phyloP scores from a whole-genome alignment of 805 yeast genomes.

The Vanderwaltozyma verrucispora region DNA sequence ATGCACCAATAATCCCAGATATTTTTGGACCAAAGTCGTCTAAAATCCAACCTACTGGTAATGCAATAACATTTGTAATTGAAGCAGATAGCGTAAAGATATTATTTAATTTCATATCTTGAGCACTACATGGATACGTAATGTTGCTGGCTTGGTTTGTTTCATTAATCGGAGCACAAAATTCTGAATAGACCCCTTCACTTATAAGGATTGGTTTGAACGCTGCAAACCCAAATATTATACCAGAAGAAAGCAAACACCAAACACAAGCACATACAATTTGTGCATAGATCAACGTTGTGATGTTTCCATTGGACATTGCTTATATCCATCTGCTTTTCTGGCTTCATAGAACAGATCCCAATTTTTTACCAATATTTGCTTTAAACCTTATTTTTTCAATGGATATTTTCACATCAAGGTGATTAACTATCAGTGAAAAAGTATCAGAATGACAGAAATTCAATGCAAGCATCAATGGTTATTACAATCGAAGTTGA shows the following conservation, averaged over 20 bases:
- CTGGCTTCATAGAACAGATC: no score
- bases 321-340: no score
- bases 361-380: no score
- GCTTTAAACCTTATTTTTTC: no score
- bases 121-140: conserved; percentile 46
- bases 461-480: no score
- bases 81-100: conserved; percentile 84
- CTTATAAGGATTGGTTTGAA: conserved; percentile 68
- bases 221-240: conserved; percentile 94
- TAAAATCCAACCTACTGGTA: conserved; percentile 70
- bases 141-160: neutral
- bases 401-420: no score
- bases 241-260: conserved; percentile 90
- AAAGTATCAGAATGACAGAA: no score
- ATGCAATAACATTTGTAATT: conserved; percentile 71
- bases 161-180: conserved; percentile 36
- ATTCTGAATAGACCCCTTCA: conserved; percentile 64
- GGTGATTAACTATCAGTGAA: no score
- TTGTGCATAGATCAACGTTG: conserved; percentile 30
- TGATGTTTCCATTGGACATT: no score
- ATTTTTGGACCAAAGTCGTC: conserved; percentile 75
- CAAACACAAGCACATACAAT: conserved; percentile 66
- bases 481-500: no score
- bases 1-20: conserved; percentile 66
- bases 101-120: conserved; percentile 71